These are phyloP conservation scores for Capsella bursapastoris DNA, from an alignment of 345 rosid genomes.

Conservation along the genomic window DNA sequence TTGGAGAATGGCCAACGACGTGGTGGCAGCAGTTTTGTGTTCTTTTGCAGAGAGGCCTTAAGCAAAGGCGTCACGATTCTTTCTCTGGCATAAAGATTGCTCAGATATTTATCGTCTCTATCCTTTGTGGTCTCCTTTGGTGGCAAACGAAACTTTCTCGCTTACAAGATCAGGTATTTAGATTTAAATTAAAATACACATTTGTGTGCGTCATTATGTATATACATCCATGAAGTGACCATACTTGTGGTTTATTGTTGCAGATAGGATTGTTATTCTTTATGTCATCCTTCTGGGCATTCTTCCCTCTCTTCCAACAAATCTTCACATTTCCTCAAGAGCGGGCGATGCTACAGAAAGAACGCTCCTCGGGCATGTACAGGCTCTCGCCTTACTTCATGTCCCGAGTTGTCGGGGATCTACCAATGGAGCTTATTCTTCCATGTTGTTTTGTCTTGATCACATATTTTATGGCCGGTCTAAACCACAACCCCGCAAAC, in stretches of 20 bases:
- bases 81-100: slow-evolving; percentile 68
- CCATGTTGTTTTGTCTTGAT: slow-evolving; percentile 59
- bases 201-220: not conserved
- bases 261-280: slow-evolving; percentile 86
- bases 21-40: slow-evolving; percentile 91
- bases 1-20: slow-evolving; percentile 68
- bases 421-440: slow-evolving; percentile 77
- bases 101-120: slow-evolving; percentile 73
- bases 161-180: slow-evolving; percentile 71
- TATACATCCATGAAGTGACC: not conserved
- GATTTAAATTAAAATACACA: not conserved
- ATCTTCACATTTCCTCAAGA: slow-evolving; percentile 87
- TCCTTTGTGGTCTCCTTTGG: slow-evolving; percentile 86
- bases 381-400: slow-evolving; percentile 82
- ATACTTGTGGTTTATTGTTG: slow-evolving; percentile 23
- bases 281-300: slow-evolving; percentile 63
- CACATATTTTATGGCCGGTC: slow-evolving; percentile 80
- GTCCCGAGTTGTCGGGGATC: slow-evolving; percentile 62
- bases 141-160: slow-evolving; percentile 60
- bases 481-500: slow-evolving; percentile 46
- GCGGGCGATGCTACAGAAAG: slow-evolving; percentile 79
- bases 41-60: slow-evolving; percentile 70
- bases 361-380: slow-evolving; percentile 85
- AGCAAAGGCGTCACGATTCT: slow-evolving; percentile 84
- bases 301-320: slow-evolving; percentile 75